Percentiles rank a stretch among this genome's conserved stretches.
phyloP scores from a whole-genome alignment of 805 yeast genomes.

The Ogataea degrootiae region DNA sequence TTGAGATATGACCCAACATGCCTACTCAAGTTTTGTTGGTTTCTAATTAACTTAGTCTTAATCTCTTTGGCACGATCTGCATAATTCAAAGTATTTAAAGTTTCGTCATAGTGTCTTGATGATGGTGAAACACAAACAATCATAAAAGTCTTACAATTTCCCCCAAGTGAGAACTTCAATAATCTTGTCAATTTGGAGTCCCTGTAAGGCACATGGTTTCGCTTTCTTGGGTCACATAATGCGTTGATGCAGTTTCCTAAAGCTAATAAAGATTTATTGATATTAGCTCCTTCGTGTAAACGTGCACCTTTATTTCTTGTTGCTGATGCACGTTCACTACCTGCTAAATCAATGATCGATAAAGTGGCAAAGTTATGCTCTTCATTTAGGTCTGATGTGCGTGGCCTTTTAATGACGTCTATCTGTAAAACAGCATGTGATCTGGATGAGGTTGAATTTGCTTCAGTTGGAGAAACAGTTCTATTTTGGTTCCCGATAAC shows the following conservation, averaged over 20 bases:
- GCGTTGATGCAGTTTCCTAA: conserved; percentile 94
- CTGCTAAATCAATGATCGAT: conserved; percentile 88
- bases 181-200: conserved; percentile 87
- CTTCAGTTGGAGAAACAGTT: conserved; percentile 83
- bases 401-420: conserved; percentile 53
- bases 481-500: conserved; percentile 68
- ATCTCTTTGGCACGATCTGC: conserved; percentile 91
- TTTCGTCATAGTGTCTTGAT: conserved; percentile 84
- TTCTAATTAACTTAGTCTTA: conserved; percentile 71
- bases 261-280: conserved; percentile 82
- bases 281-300: conserved; percentile 88
- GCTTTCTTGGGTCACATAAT: conserved; percentile 63
- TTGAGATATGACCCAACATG: conserved; percentile 82
- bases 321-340: conserved; percentile 90
- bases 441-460: conserved; percentile 84
- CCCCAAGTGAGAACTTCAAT: conserved; percentile 85
- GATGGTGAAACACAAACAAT: conserved; percentile 91
- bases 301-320: conserved; percentile 81
- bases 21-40: conserved; percentile 69
- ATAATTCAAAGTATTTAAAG: conserved; percentile 83
- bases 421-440: conserved; percentile 93
- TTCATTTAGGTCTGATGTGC: conserved; percentile 59
- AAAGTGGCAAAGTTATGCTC: conserved; percentile 73
- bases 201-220: conserved; percentile 81
- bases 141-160: conserved; percentile 94